A percentile compares a stretch with the other conserved stretches of the same genome.
phyloP scores from a whole-genome alignment of 208 protist species.

The Acanthamoeba lenticulata region DNA sequence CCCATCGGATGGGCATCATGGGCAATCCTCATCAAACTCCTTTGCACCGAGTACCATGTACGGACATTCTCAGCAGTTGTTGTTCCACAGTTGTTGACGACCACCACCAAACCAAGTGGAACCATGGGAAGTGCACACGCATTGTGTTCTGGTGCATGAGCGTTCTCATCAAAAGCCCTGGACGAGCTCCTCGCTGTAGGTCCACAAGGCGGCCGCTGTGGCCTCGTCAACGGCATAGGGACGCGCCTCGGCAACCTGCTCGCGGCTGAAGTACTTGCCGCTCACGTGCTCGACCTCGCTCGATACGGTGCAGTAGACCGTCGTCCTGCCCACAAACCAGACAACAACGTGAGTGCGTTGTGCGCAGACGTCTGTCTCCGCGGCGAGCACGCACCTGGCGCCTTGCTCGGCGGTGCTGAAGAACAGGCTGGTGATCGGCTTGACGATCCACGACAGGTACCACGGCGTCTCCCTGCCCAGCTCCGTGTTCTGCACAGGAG shows the following conservation, averaged over 20 bases:
- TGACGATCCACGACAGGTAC: constrained; percentile 35
- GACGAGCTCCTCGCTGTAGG: constrained; percentile 46
- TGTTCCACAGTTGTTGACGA: no score
- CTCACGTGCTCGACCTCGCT: not conserved
- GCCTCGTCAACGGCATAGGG: constrained; percentile 20
- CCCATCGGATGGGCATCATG: no score
- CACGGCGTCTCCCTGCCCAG: constrained; percentile 21
- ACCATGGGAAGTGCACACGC: no score
- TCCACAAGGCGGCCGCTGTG: not conserved
- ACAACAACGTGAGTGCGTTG: not conserved
- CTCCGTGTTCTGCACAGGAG: not conserved
- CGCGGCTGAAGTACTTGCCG: constrained; percentile 53
- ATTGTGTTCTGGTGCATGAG: no score
- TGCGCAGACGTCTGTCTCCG: not conserved
- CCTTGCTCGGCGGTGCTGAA: constrained; percentile 5
- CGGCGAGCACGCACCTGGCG: not conserved
- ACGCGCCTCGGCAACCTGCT: not conserved
- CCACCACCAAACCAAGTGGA: no score
- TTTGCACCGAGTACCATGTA: no score
- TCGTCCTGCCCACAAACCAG: not conserved
- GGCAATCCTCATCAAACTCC: no score
- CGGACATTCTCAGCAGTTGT: no score
- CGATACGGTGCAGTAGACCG: constrained; percentile 44
- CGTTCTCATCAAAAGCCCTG: constrained; percentile 8
- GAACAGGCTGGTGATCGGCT: constrained; percentile 20